phyloP scores from a whole-genome alignment of 768 basidiomycete genomes.

The Psilocybe subaeruginosa region DNA sequence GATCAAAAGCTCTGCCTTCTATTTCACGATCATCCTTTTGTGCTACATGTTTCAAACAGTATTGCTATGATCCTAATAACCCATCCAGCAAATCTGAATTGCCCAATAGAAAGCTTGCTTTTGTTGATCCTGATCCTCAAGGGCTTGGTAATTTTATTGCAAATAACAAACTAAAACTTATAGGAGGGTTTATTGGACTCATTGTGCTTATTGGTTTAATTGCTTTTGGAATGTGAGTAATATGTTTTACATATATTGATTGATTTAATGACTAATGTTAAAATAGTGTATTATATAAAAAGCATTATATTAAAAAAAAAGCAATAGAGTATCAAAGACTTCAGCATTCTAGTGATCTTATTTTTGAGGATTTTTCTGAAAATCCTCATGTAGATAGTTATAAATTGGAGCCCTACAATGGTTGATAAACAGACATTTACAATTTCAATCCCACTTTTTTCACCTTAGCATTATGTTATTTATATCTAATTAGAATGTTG shows the following conservation, averaged over 20 bases:
- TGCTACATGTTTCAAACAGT: conserved; percentile 52
- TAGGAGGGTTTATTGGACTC: conserved; percentile 50
- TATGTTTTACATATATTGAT: neutral
- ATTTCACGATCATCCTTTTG: conserved; percentile 43
- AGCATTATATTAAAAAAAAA: neutral
- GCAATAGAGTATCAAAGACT: conserved; percentile 1
- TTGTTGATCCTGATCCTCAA: conserved; percentile 58
- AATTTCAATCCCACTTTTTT: no score
- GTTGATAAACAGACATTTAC: neutral
- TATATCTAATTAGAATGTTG: no score
- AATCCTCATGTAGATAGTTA: neutral
- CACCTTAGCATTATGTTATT: no score
- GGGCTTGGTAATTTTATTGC: conserved; percentile 52
- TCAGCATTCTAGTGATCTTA: conserved; percentile 1
- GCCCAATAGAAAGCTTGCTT: conserved; percentile 46
- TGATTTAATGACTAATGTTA: neutral
- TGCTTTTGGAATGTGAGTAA: conserved; percentile 41
- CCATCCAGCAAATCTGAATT: conserved; percentile 44
- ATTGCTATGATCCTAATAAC: conserved; percentile 53
- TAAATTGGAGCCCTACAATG: neutral
- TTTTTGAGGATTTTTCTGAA: conserved; percentile 7
- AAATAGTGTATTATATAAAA: neutral
- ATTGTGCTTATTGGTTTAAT: conserved; percentile 40
- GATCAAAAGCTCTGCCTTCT: conserved; percentile 38
- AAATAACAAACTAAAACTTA: conserved; percentile 46